A percentile compares a stretch with the other conserved stretches of the same genome.
These are phyloP conservation scores for Microbotryum scabiosae DNA, from an alignment of 1,284 basidiomycete species.

Conservation along the genomic window DNA sequence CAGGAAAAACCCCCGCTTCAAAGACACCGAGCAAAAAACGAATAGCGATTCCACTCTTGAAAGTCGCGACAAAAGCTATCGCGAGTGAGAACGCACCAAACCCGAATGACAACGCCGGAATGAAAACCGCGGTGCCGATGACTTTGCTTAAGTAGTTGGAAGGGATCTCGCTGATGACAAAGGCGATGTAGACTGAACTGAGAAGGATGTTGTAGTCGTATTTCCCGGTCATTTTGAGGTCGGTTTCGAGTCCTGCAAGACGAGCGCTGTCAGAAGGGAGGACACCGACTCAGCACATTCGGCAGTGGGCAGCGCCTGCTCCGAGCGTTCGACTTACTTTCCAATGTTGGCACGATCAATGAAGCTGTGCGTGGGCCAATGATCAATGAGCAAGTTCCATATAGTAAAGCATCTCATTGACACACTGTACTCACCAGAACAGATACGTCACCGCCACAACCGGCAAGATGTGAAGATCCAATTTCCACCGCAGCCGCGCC, in stretches of 20 bases:
- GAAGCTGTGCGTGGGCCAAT: constrained; percentile 4
- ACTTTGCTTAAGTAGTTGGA: constrained; percentile 9
- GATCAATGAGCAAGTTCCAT: background rate
- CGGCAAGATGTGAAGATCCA: constrained; percentile 31
- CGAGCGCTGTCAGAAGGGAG: constrained; percentile 11
- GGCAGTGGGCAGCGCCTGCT: background rate
- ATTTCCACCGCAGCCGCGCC: constrained; percentile 28
- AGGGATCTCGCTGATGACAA: constrained; percentile 30
- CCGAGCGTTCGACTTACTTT: constrained; percentile 11
- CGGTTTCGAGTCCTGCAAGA: constrained; percentile 32
- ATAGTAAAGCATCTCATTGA: too few species aligned
- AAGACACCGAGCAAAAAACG: constrained; percentile 32
- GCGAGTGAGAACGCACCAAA: constrained; percentile 31
- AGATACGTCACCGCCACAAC: constrained; percentile 28
- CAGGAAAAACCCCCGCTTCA: constrained; percentile 27
- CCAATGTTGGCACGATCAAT: constrained; percentile 35
- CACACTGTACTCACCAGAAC: constrained; percentile 3
- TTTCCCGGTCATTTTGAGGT: constrained; percentile 29
- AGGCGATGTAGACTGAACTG: constrained; percentile 27
- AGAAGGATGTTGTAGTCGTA: constrained; percentile 34
- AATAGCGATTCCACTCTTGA: constrained; percentile 27
- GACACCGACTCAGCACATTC: too few species aligned
- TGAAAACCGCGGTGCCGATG: constrained; percentile 5
- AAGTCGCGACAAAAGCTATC: constrained; percentile 27
- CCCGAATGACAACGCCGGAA: constrained; percentile 29